Evolutionary conservation across 345 rosid genomes (phyloP), one percentile per base, ranked within the genome.

Genomic region (Isatis tinctoria): DNA sequence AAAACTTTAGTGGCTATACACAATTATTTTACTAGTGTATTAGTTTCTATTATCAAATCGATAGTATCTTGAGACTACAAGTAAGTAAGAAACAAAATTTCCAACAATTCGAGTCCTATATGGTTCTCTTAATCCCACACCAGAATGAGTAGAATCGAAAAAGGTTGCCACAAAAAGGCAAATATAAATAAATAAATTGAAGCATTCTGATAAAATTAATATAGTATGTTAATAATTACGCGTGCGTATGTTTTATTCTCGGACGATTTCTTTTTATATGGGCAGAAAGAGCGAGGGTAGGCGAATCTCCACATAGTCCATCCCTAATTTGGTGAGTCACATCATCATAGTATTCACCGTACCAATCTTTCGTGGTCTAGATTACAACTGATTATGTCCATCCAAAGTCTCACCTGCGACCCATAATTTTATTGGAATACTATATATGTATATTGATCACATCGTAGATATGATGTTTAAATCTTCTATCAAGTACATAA

Each of bases 281-380:
- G 22, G 49, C 20, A 24, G 28, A 57, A 26, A 13, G 12, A 36
- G 26, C 39, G 54, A 48, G 33, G 57, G 79, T 76, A 60, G 79
- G 75, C 60, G 58, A 62, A 69, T 53, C 27, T 53, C 74, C 79
- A 76, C 74, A 69, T 30, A 67, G 43, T 28, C 69, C 36, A 56
- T 67, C 20, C 36, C 9, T 58, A 28, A 18, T 18, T 39, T 57
- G 28, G 43, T 27, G 67, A 60, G 57, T 28, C 74, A 54, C 64
- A 57, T 47, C 60, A 57, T 47, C 52, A 3, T 17, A 33, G 18
- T 57, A 56, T 8, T 24, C 48, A 58, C 73, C 30, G 44, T 48
- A 27, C 45, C 61, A 57, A 57, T 57, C 24, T 36, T 37, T 74
- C 32, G 40, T 58, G 67, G 20, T 74, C 49, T 27, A 56, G 13